Conservation (phyloP, 805 yeast species). For the Starmerella vaccinii region DNA sequence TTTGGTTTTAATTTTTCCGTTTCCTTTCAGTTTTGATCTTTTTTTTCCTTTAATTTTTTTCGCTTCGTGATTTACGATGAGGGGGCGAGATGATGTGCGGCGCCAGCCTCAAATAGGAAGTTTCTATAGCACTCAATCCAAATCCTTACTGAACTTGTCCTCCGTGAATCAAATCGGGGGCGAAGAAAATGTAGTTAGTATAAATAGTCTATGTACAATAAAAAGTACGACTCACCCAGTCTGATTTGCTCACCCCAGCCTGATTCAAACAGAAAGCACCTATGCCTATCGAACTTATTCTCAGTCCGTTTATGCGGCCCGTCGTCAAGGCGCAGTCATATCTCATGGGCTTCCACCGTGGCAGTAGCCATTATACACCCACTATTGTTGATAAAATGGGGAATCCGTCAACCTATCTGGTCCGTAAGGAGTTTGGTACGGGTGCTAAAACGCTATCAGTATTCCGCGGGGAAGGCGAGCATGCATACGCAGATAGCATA, state of each 20-base stretch:
- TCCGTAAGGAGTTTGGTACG: constrained; percentile 49
- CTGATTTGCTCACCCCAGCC: neutral
- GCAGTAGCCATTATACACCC: constrained; percentile 48
- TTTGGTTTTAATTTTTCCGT: too few species aligned
- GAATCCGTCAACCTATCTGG: constrained; percentile 34
- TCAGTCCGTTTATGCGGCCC: constrained; percentile 53
- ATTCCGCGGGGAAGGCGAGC: constrained; percentile 33
- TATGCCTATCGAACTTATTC: constrained; percentile 52
- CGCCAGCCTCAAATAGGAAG: neutral
- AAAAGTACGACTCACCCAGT: neutral
- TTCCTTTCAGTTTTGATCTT: too few species aligned
- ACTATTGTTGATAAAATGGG: constrained; percentile 38
- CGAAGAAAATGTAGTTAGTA: neutral
- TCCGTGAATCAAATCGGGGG: neutral
- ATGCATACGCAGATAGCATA: constrained; percentile 32
- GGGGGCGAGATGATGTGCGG: too few species aligned
- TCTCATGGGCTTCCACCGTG: constrained; percentile 46
- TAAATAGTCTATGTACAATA: neutral
- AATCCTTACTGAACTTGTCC: neutral
- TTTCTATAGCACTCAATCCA: neutral
- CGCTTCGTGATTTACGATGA: neutral
- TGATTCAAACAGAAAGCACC: neutral
- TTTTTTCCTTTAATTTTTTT: neutral
- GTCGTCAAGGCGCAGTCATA: constrained; percentile 46
- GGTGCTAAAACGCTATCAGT: constrained; percentile 52